Evolutionary conservation across 148 eudicot genomes (phyloP), one percentile per base, ranked within the genome.

Genomic region (Heliamphora exappendiculata): DNA sequence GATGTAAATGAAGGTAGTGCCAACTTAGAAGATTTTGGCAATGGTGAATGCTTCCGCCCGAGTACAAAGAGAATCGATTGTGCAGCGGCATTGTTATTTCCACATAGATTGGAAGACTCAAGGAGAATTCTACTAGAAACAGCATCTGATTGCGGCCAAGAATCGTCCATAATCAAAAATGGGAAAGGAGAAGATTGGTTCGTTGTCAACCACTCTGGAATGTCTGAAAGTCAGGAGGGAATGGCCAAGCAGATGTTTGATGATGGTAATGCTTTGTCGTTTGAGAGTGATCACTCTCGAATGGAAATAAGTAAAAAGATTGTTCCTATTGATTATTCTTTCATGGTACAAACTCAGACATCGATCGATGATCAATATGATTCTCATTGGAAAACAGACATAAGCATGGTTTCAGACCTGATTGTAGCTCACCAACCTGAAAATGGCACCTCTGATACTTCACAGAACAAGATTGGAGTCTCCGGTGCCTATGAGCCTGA

Each of bases 141-240:
- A 22, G 42, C 50, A 51, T 73, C 82, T 49, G 79, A 79, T 77
- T 58, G 76, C 70, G 76, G 81, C 17, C 14, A 72, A 9, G 87
- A 81, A 29, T 81, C 78, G 22, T 71, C 88, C 47, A 42, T 68
- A 14, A 76, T 79, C 7, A 81, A 54, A 62, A 87, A 67, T 67
- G 68, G 79, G 53, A 81, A 57, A 1, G 82, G 70, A 13, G 88
- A 83, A 81, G 90, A 87, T 71, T 87, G 90, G 90, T 85, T 85
- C 44, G 63, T 83, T 45, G 87, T 57, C 59, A 81, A 87, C 49
- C 78, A 84, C 47, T 81, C 86, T 3, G 81, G 50, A 47, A 54
- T 67, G 70, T 72, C 76, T 16, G 78, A 75, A 64, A 76, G 28
- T 16, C 72, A 54, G 28, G 75, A 41, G 26, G 28, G 45, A 41